Percentiles rank a stretch among this genome's conserved stretches.
Conservation (phyloP, 345 rosid species). For the Linum lewisii region DNA sequence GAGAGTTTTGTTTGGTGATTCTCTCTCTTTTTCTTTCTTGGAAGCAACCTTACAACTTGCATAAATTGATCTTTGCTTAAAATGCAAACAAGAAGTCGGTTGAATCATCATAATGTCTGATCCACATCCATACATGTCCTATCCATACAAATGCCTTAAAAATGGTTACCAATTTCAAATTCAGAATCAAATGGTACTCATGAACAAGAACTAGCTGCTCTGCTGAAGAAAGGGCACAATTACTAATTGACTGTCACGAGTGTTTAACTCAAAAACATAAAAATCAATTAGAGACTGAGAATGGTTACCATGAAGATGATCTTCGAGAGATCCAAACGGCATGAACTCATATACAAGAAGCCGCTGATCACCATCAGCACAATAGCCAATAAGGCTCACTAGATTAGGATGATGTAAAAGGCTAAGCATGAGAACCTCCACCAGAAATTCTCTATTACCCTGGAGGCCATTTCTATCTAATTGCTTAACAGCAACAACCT, state of each 20-base stretch:
- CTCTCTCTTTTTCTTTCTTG: not conserved
- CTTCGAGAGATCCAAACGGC: slow-evolving; percentile 95
- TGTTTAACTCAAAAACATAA: too few relatives aligned
- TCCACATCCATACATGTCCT: not conserved
- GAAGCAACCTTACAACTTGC: not conserved
- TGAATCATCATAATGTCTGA: not conserved
- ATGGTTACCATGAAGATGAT: slow-evolving; percentile 90
- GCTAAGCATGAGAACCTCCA: slow-evolving; percentile 99
- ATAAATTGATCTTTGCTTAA: not conserved
- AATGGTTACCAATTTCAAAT: too few relatives aligned
- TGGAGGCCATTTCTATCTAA: slow-evolving; percentile 94
- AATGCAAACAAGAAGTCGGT: not conserved
- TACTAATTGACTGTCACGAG: too few relatives aligned
- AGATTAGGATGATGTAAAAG: slow-evolving; percentile 95
- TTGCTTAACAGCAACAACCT: slow-evolving; percentile 97
- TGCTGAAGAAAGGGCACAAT: too few relatives aligned
- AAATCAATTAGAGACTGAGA: not conserved
- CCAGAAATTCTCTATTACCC: slow-evolving; percentile 95
- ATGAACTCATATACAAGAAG: slow-evolving; percentile 97
- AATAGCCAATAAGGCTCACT: slow-evolving; percentile 90
- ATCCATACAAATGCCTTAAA: not conserved
- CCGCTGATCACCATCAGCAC: slow-evolving; percentile 99
- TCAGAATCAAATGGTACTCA: too few relatives aligned
- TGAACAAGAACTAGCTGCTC: too few relatives aligned
- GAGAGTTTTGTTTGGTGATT: not conserved